Evolutionary conservation across 2,329 filamentous ascomycete genomes (phyloP).

Genomic region (Pestalotiopsis sp.): DNA sequence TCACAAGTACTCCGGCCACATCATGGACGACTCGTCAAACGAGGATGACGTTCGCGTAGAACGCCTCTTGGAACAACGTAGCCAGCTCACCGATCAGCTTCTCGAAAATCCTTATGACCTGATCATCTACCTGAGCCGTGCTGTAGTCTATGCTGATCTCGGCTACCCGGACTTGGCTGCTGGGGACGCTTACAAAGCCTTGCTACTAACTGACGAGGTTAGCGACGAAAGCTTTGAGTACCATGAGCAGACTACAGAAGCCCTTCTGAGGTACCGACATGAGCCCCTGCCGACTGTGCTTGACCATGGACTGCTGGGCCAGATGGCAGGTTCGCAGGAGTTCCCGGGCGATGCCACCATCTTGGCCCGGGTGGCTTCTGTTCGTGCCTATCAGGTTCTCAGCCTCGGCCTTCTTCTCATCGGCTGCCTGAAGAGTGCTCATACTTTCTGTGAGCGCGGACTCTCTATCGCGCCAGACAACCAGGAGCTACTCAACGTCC

Average conservation of each 20-base stretch:
- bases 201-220: slow-evolving; percentile 84
- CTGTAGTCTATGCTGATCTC: slow-evolving; percentile 70
- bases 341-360: slow-evolving; percentile 27
- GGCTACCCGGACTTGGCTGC: slow-evolving; percentile 89
- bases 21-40: slow-evolving; percentile 31
- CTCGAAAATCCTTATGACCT: slow-evolving; percentile 60
- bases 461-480: slow-evolving; percentile 58
- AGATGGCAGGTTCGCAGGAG: slow-evolving; percentile 19
- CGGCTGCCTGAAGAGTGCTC: slow-evolving; percentile 70
- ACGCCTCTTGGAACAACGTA: slow-evolving; percentile 55
- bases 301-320: slow-evolving; percentile 43
- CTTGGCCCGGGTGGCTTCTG: slow-evolving; percentile 41
- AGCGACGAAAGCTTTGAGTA: slow-evolving; percentile 81
- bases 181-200: slow-evolving; percentile 86
- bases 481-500: slow-evolving; percentile 56
- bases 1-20: background rate
- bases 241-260: slow-evolving; percentile 66
- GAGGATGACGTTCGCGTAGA: slow-evolving; percentile 43
- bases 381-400: slow-evolving; percentile 62
- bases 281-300: slow-evolving; percentile 48
- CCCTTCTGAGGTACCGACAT: slow-evolving; percentile 44
- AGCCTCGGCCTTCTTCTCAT: slow-evolving; percentile 63
- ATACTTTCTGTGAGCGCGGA: slow-evolving; percentile 66
- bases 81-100: slow-evolving; percentile 59
- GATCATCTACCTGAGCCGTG: slow-evolving; percentile 70